Base-by-base conservation (phyloP, 768 basidiomycete genomes). In the Terana coerulea region DNA sequence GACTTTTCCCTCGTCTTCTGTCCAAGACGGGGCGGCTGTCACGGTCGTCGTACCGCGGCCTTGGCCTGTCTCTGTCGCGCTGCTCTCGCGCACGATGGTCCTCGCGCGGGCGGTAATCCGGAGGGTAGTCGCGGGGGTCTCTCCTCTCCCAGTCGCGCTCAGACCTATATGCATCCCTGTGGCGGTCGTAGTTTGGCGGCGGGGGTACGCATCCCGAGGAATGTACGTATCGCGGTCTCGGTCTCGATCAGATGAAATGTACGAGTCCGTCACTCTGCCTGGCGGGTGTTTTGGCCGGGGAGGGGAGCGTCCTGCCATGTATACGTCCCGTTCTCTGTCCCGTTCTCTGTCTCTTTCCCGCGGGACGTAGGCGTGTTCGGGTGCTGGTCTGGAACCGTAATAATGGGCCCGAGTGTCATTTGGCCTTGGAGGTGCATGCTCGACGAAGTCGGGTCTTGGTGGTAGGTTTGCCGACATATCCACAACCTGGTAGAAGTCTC, bases 361-460 rank as follows among this genome's bases (percentile, higher is more conserved):
- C 35, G 34, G 37, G 53, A 46, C 51, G 37, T 39, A 39, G 17
- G 37, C 37, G 24, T 39, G 37, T n/a, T 39, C 37, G 17, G 37
- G 14, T 14, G 28, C 5, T 10, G 62, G 49, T 17, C 60, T 60
- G 33, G 61, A 62, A 55, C 40, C 53, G 51, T 56, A 59, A 36
- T 51, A 51, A 12, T 64, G 64, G 1, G 44, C 5, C 3, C 43
- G 64, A 52, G 53, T 55, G 56, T 45, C 61, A 46, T 56, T 57
- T 33, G 61, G 30, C 5, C 21, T 48, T 12, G 46, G 47, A 14
- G 55, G 59, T 17, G 63, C 49, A 19, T 54, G 54, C 17, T 59
- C 54, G 15, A 55, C 60, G 47, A 68, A 68, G 40, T 68, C 68
- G 7, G 68, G 67, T 43, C 65, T 64, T 17, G 65, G 67, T 28